Conservation (phyloP, 2,329 filamentous ascomycete species). For the Fusarium sp. region DNA sequence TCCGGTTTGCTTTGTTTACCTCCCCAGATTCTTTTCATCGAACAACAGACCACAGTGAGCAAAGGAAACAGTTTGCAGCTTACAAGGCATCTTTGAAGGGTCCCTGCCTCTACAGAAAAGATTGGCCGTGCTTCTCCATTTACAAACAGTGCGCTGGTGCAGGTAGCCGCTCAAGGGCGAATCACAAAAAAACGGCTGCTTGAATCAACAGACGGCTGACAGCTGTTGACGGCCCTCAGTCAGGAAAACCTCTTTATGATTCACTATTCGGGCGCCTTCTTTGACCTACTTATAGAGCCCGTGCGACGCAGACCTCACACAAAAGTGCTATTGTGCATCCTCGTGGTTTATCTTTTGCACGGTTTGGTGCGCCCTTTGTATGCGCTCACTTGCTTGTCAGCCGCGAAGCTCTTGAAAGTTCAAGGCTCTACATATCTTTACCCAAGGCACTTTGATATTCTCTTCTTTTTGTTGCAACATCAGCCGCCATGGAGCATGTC, state of each 20-base stretch:
- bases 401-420: constrained; percentile 1
- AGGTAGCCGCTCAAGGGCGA: constrained; percentile 27
- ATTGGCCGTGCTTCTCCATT: not conserved
- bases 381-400: constrained; percentile 27
- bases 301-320: constrained; percentile 31
- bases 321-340: constrained; percentile 32
- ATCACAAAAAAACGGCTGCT: constrained; percentile 24
- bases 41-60: not conserved
- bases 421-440: constrained; percentile 10
- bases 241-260: constrained; percentile 15
- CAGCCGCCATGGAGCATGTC: constrained; percentile 38
- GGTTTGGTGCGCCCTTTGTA: constrained; percentile 22
- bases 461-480: not conserved
- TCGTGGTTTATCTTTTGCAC: constrained; percentile 18
- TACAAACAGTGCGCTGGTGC: constrained; percentile 13
- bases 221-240: constrained; percentile 35
- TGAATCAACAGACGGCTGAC: constrained; percentile 33
- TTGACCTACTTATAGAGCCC: constrained; percentile 20
- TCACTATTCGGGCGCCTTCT: constrained; percentile 24
- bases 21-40: not conserved
- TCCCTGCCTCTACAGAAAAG: not conserved
- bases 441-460: not conserved
- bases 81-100: not conserved
- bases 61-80: not conserved
- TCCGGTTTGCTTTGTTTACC: not conserved